A percentile compares a stretch with the other conserved stretches of the same genome.
These are phyloP conservation scores for Alternaria sp. DNA, from an alignment of 2,329 filamentous ascomycete genomes.

Conservation along the genomic window DNA sequence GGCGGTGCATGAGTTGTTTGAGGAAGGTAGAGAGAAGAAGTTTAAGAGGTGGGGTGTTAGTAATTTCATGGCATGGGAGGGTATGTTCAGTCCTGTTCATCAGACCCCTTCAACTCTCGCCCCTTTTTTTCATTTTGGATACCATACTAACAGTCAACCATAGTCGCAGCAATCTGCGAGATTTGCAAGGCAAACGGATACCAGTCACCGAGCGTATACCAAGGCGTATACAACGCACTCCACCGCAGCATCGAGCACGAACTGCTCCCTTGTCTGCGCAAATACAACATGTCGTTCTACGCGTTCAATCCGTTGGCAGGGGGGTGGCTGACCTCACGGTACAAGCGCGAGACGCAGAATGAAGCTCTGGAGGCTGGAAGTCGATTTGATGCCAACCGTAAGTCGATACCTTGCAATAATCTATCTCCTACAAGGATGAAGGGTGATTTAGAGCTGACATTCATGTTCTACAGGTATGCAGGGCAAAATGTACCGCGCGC, in stretches of 20 bases:
- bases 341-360: slow-evolving; percentile 55
- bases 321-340: slow-evolving; percentile 23
- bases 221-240: slow-evolving; percentile 44
- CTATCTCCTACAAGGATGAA: too few species aligned
- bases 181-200: slow-evolving; percentile 52
- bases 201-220: slow-evolving; percentile 54
- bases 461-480: slow-evolving; percentile 49
- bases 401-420: neutral
- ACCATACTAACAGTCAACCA: neutral
- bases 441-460: neutral
- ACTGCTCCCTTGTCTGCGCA: slow-evolving; percentile 26
- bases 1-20: slow-evolving; percentile 55
- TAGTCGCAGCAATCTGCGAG: slow-evolving; percentile 56
- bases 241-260: slow-evolving; percentile 26
- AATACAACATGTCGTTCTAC: slow-evolving; percentile 24
- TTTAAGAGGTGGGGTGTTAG: slow-evolving; percentile 55
- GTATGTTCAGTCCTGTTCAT: too few species aligned
- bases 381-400: slow-evolving; percentile 33
- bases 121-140: too few species aligned
- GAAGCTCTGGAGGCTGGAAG: slow-evolving; percentile 45
- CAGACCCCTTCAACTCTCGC: too few species aligned
- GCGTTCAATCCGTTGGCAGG: slow-evolving; percentile 28
- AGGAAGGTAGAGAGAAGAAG: slow-evolving; percentile 45
- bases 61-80: slow-evolving; percentile 50
- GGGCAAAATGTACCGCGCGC: slow-evolving; percentile 46